Evolutionary conservation across 2,329 filamentous ascomycete genomes (phyloP), one percentile per base, ranked within the genome.

Genomic region (Ascochyta pisi): DNA sequence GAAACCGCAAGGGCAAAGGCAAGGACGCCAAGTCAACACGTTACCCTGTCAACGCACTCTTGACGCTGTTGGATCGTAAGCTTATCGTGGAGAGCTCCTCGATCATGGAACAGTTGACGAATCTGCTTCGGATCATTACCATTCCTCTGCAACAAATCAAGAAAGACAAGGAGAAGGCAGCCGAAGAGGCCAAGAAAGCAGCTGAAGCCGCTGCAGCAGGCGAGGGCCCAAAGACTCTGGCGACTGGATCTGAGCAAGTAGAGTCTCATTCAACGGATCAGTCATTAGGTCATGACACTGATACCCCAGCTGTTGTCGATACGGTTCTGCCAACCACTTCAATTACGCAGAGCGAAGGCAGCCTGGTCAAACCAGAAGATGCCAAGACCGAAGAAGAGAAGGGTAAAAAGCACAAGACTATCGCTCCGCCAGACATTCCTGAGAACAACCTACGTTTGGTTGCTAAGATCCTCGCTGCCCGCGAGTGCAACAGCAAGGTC

Each of bases 11-110:
- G 78, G 92, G 91, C 67, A 98, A 98, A 75, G 85, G 81, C 48
- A 95, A 94, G 76, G 94, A 96, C 63, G 86, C 82, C 63, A 96
- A 90, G 75, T 88, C 91, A 26, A 88, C 89, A 64, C 95, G 91
- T 73, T 99, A 90, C 73, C 92, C 96, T 9, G 85, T 99, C 73
- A 99, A 99, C 73, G 92, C 93, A 13, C 80, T 99, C 27, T 83
- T 99, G 42, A 89, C 87, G 58, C 83, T 99, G 5, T 83, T 99
- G 22, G 95, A 98, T 72, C 90, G 95, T n/a, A 91, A 92, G 62
- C 82, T 98, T 58, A 93, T 99, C 62, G 96, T 96, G 79, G 95
- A 99, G 77, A 99, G 92, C 77, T 93, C 94, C n/a, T 84, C 88
- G 6, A 94, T 96, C 53, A 98, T 99, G 93, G 94, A 96, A 66